Evolutionary conservation across 176 grass and related monocot species (phyloP), one percentile per base, ranked within the genome.

Genomic region (Tillandsia fasciculata): DNA sequence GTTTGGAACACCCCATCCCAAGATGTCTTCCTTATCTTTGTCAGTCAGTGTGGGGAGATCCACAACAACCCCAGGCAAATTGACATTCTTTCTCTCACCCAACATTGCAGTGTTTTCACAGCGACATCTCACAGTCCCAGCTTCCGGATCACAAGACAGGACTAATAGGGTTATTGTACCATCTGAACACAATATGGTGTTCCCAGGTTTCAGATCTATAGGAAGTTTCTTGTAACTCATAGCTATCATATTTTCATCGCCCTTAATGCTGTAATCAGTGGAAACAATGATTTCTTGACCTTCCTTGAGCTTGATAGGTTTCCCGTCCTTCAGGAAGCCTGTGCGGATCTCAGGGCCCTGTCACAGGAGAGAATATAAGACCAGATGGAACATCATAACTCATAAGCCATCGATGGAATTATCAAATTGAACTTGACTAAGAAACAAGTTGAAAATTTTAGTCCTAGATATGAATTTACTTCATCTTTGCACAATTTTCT

Each of bases 211-310:
- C 64, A 96, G 79, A 48, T 96, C 91, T 0, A 84, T 26, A 63
- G 91, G 85, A 50, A 96, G 78, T 50, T 96, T 96, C 85, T 96
- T 96, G 85, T 96, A 96, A 83, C 91, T 96, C 91, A 96, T 91
- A 23, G 91, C 22, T 18, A 96, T 96, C 47, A 23, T 96, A 11
- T 79, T 88, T 12, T 81, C 81, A 17, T 96, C 87, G 14, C 91
- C 91, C 80, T 96, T 91, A 80, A 91, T 91, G 27, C 70, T 74
- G 72, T 96, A 96, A 66, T 96, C 91, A 20, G 91, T 96, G 69
- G 79, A 77, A 26, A 96, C 72, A 72, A 75, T 96, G 57, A 96
- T 76, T 82, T 96, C 91, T 75, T 91, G 85, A 23, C 88, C 91
- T 78, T 96, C 90, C 42, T 79, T 96, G 6, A 96, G 72, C 24